Percentiles rank a stretch among this genome's conserved stretches.
These are phyloP conservation scores for Aspergillus pseudotamarii DNA, from an alignment of 2,329 filamentous ascomycete species.

Conservation along the genomic window DNA sequence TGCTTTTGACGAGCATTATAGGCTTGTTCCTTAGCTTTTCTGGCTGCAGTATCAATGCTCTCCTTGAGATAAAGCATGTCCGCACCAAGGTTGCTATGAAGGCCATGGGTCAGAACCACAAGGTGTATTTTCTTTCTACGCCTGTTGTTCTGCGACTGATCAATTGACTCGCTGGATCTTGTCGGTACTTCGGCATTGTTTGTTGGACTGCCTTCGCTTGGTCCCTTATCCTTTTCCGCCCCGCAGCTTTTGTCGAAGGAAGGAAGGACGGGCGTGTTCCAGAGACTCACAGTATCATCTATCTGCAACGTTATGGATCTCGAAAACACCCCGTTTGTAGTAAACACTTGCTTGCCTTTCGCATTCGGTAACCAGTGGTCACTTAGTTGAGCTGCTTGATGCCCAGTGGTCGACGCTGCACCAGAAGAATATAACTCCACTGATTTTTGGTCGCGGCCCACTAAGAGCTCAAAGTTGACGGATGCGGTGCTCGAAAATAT, in stretches of 20 bases:
- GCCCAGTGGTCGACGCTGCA: conserved; percentile 53
- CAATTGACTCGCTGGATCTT: conserved; percentile 6
- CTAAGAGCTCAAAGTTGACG: conserved; percentile 82
- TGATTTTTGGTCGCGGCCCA: conserved; percentile 84
- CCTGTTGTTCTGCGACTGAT: conserved; percentile 20
- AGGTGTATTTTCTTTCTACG: conserved; percentile 68
- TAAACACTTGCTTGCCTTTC: conserved; percentile 58
- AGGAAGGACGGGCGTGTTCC: conserved; percentile 88
- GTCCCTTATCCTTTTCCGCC: conserved; percentile 44
- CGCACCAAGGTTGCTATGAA: conserved; percentile 92
- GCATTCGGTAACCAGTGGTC: conserved; percentile 71
- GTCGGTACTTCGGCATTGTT: conserved; percentile 20
- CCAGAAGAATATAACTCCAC: conserved; percentile 67
- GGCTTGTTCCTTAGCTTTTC: conserved; percentile 66
- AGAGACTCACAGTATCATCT: conserved; percentile 85
- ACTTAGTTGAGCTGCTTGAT: conserved; percentile 68
- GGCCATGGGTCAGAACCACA: conserved; percentile 87
- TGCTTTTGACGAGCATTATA: conserved; percentile 38
- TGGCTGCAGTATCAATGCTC: conserved; percentile 84
- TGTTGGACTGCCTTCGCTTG: conserved; percentile 13
- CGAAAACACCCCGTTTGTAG: conserved; percentile 79
- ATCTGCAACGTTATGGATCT: conserved; percentile 75
- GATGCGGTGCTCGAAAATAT: conserved; percentile 88
- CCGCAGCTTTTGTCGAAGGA: conserved; percentile 50
- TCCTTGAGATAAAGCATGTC: conserved; percentile 98